Base-by-base conservation (phyloP, 495 filamentous ascomycete species). In the Staphylotrichum tortipilum region DNA sequence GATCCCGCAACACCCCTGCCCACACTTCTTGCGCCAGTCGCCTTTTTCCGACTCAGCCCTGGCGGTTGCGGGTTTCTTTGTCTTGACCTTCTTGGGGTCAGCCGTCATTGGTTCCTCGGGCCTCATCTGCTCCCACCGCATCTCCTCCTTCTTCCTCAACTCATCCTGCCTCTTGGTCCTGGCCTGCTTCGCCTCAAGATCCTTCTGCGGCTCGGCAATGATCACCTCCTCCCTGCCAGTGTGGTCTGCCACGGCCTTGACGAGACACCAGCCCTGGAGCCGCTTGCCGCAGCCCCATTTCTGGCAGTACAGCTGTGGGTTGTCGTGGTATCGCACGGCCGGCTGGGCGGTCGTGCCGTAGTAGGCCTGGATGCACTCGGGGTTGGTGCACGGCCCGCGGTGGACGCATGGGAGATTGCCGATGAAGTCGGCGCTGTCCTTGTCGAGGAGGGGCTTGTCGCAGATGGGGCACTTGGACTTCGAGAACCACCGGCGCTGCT, bases 381-480 rank as follows among this genome's bases (percentile, higher is more conserved):
- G 3, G 1, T n/a, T 15, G 23, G 31, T 6, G 34, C 49, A 52
- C 5, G 49, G 8, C 17, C 33, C 49, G 34, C 49, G 49, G 49
- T 52, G 49, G 1, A 15, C 29, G 42, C 49, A 52, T 15, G 49
- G 42, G 11, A n/a, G 1, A 42, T 52, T 19, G 33, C 49, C 49
- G 42, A 44, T 34, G 42, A 39, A 52, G 42, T 52, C 26, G 18
- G 41, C 40, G 42, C 28, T 28, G 34, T 22, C 2, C 21, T 14
- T 15, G 14, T 38, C 23, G 35, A 31, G 41, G 31, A 52, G 38
- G 34, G 33, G 14, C 22, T 4, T 12, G 30, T 18, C 3, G 41
- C 49, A 52, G 49, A 52, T 45, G 30, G 42, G 31, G 42, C 49
- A 52, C 9, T 31, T 7, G 42, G 38, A 30, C n/a, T 44, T 31